Percentiles rank a stretch among this genome's conserved stretches.
Evolutionary conservation across 108 stramenopile species (phyloP).

Genomic region (Skeletonema potamos): DNA sequence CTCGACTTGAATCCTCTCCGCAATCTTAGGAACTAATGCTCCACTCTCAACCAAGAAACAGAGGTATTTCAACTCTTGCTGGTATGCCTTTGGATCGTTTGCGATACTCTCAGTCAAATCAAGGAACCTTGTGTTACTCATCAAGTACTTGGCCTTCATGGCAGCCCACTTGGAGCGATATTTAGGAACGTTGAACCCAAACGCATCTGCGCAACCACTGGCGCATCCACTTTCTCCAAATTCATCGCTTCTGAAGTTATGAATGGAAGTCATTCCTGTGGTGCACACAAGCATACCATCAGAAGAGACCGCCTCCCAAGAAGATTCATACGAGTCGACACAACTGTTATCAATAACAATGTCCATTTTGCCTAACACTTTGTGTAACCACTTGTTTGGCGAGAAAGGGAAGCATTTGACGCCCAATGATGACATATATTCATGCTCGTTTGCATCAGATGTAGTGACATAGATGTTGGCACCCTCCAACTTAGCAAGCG

Average conservation of each 20-base stretch:
- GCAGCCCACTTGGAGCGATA: conserved; percentile 32
- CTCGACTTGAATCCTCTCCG: conserved; percentile 43
- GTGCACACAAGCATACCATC: conserved; percentile 46
- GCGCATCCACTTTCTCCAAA: conserved; percentile 27
- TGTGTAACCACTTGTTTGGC: conserved; percentile 46
- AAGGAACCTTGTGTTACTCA: conserved; percentile 43
- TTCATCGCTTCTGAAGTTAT: conserved; percentile 14
- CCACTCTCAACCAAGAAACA: conserved; percentile 47
- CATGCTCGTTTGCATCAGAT: conserved; percentile 35
- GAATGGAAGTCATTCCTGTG: conserved; percentile 34
- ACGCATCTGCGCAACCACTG: conserved; percentile 30
- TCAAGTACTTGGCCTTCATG: conserved; percentile 42
- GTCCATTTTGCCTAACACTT: conserved; percentile 55
- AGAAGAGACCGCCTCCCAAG: conserved; percentile 27
- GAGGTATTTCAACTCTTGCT: conserved; percentile 51
- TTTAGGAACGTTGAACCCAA: conserved; percentile 17
- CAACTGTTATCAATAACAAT: conserved; percentile 59
- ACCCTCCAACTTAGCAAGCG: conserved; percentile 54
- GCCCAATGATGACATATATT: conserved; percentile 35
- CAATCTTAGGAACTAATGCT: conserved; percentile 56
- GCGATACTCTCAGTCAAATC: conserved; percentile 47
- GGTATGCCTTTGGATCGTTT: conserved; percentile 28
- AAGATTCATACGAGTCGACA: conserved; percentile 38
- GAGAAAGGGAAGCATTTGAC: conserved; percentile 48
- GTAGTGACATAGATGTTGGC: conserved; percentile 54